Evolutionary conservation across 331 rosid species (phyloP), one percentile per base, ranked within the genome.

Genomic region (Saraca asoca): DNA sequence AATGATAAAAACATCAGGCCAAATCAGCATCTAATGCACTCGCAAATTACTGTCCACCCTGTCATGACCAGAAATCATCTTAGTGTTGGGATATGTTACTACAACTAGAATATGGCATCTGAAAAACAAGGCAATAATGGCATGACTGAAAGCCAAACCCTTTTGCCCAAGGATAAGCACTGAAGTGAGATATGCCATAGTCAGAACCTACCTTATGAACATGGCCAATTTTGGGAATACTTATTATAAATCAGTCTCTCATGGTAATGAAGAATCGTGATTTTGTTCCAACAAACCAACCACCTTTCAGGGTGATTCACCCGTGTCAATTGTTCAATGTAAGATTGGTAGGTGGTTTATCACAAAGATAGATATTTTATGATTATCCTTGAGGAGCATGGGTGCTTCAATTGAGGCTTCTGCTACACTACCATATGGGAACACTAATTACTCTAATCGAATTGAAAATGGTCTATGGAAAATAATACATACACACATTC

Each of bases 1-100:
- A 71, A 29, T 59, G 59, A 70, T 58, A 65, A 41, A 51, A 29
- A 33, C 31, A 50, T 72, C 11, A 78, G 71, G 49, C 29, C 20
- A 72, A 53, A 39, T 45, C 51, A 35, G 55, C 11, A 35, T 51
- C 49, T 12, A 7, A 7, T 6, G 48, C 18, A 38, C 49, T 37
- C 11, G 45, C 31, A 57, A 20, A 58, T 69, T 48, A 69, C 63
- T 52, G 37, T 66, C 17, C 20, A 45, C 33, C 43, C 20, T 44
- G 50, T 42, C 16, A 13, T 52, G 8, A 44, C 45, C 53, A 9
- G 65, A 58, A 24, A 48, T 56, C 52, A 63, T 29, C 62, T 42
- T 68, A 7, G 33, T 55, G 31, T 24, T n/a, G n/a, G n/a, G n/a
- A n/a, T n/a, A n/a, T n/a, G n/a, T n/a, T n/a, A n/a, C n/a, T n/a